Conservation (phyloP, 139 green algal genomes). For the Chara braunii region DNA sequence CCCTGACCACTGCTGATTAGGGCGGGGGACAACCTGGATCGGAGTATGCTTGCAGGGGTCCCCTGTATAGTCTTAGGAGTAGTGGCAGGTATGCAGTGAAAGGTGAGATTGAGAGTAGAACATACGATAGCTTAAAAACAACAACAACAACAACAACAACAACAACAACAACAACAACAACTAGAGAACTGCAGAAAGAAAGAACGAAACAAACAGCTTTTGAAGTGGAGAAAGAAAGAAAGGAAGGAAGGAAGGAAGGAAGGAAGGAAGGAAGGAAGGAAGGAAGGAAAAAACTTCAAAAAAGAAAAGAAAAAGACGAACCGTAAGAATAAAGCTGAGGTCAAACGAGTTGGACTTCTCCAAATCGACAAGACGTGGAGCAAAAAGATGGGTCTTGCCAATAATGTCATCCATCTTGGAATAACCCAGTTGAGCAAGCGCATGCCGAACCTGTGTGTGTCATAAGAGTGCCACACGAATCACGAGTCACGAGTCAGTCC, state of each 20-base stretch:
- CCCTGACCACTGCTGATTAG: too few species aligned
- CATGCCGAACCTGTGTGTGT: slow-evolving; percentile 49
- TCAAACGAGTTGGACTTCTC: slow-evolving; percentile 87
- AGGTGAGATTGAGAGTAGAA: too few species aligned
- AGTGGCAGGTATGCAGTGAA: not conserved
- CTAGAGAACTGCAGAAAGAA: too few species aligned
- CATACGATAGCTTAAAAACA: too few species aligned
- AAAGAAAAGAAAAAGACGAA: not conserved
- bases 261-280: not conserved
- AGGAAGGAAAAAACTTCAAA: not conserved
- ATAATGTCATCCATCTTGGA: slow-evolving; percentile 85
- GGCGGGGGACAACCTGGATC: slow-evolving; percentile 47
- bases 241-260: not conserved
- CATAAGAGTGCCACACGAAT: not conserved
- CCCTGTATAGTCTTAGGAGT: too few species aligned
- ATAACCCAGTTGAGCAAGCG: slow-evolving; percentile 75
- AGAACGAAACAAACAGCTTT: too few species aligned
- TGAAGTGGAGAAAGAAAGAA: not conserved
- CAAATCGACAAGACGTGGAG: slow-evolving; percentile 56
- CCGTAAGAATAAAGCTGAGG: slow-evolving; percentile 73
- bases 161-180: too few species aligned
- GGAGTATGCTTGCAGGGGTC: too few species aligned
- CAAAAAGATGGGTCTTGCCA: slow-evolving; percentile 57
- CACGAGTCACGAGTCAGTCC: not conserved
- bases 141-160: too few species aligned